Evolutionary conservation across 75 land plant genomes (phyloP), one percentile per base, ranked within the genome.

Genomic region (Azolla pinnata): DNA sequence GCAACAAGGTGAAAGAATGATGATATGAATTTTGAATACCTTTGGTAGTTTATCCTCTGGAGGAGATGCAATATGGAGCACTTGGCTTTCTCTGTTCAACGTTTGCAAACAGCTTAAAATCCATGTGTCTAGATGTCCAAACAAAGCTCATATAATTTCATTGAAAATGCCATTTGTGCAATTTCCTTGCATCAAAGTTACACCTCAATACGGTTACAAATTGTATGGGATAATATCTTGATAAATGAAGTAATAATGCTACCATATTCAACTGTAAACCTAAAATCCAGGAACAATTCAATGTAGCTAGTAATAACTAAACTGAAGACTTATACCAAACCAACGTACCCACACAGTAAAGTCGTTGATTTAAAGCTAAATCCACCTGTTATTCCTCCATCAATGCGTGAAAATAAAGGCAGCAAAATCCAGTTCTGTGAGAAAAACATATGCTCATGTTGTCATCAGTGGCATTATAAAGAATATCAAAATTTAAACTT

Each of bases 331-430:
- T 50, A 35, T 16, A n/a, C n/a, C n/a, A n/a, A n/a, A n/a, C n/a
- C n/a, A n/a, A n/a, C 64, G 46, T 87, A 92, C 97, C 97, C 95
- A 66, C 88, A 75, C 35, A 86, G 82, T 33, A 92, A 60, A 46
- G 49, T 48, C 1, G 82, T 75, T 49, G 80, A 65, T 33, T 74
- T 78, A 57, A 76, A 85, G 25, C 67, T 56, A 49, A 79, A 69
- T 62, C 62, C 67, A 31, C 90, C 97, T 33, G 74, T 92, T 17
- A 92, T 59, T 19, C 81, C 73, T 17, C 97, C 97, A 88, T 88
- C 97, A 18, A 93, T 85, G 62, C 82, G 66, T 54, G 86, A 54
- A 61, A 68, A 92, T 54, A 80, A 84, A 59, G 49, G 79, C 62
- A 92, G 73, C 60, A 73, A 65, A 46, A 91, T 68, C 26, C 28